Evolutionary conservation across 2,329 filamentous ascomycete species (phyloP).

Genomic region (Hypoxylon sp.): DNA sequence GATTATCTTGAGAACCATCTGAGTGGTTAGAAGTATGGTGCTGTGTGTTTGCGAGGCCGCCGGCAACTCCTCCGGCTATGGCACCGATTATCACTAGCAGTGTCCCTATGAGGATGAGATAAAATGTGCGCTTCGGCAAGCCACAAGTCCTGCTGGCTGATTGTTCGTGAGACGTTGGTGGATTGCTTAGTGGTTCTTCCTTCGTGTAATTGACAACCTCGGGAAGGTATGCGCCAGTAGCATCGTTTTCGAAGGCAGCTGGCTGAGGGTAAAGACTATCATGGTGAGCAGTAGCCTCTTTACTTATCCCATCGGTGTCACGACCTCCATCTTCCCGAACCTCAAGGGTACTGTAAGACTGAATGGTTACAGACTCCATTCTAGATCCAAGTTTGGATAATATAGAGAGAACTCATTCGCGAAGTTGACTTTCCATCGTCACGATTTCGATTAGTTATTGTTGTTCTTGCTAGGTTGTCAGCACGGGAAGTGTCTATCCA

Average conservation of each 20-base stretch:
- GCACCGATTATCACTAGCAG: conserved; percentile 38
- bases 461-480: neutral
- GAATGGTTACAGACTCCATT: conserved; percentile 15
- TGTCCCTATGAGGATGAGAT: conserved; percentile 19
- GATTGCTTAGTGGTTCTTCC: neutral
- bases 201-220: conserved; percentile 17
- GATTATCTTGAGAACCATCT: conserved; percentile 1
- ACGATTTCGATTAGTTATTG: neutral
- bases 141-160: conserved; percentile 34
- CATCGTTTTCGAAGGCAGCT: conserved; percentile 18
- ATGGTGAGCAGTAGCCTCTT: conserved; percentile 9
- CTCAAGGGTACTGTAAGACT: conserved; percentile 36
- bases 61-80: conserved; percentile 44
- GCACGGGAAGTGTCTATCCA: neutral
- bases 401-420: neutral
- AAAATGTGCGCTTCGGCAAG: conserved; percentile 39
- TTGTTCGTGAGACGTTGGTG: neutral
- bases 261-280: conserved; percentile 20
- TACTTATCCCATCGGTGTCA: conserved; percentile 8
- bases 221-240: conserved; percentile 3
- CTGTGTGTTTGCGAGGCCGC: conserved; percentile 29
- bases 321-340: conserved; percentile 12
- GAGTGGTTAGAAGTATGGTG: neutral
- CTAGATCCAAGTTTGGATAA: neutral
- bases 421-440: neutral